A percentile compares a stretch with the other conserved stretches of the same genome.
These are phyloP conservation scores for Boletales sp. DNA, from an alignment of 768 basidiomycete genomes.

Conservation along the genomic window DNA sequence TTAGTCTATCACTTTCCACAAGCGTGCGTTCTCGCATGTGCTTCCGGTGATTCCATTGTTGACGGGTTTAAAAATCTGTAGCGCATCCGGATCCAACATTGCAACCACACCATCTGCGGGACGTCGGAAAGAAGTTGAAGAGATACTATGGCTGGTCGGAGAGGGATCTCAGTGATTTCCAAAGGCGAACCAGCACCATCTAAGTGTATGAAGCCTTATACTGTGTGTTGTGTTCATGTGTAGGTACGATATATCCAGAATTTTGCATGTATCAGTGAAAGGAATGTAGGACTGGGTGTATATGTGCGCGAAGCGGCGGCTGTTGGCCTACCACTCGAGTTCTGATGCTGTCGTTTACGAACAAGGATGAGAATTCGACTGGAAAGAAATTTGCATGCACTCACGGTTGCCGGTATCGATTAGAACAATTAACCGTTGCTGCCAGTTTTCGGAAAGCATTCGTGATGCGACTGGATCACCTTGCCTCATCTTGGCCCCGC, in stretches of 20 bases:
- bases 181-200: slow-evolving; percentile 10
- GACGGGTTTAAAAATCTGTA: slow-evolving; percentile 24
- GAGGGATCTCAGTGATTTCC: slow-evolving; percentile 44
- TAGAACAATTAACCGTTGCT: slow-evolving; percentile 5
- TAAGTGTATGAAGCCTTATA: slow-evolving; percentile 2
- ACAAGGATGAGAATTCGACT: background rate
- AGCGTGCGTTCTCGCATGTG: slow-evolving; percentile 42
- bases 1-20: slow-evolving; percentile 74
- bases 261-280: background rate
- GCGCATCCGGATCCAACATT: slow-evolving; percentile 76
- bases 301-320: background rate
- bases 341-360: slow-evolving; percentile 1
- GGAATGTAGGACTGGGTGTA: background rate
- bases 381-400: background rate
- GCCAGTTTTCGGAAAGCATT: slow-evolving; percentile 18
- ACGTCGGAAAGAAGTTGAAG: slow-evolving; percentile 57
- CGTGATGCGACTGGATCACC: slow-evolving; percentile 15
- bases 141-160: slow-evolving; percentile 64
- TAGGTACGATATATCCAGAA: background rate
- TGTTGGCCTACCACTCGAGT: background rate
- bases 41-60: background rate
- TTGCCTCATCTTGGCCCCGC: slow-evolving; percentile 18
- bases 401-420: slow-evolving; percentile 22
- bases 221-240: background rate
- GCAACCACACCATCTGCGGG: slow-evolving; percentile 44